Base-by-base conservation (phyloP, 148 eudicot genomes). In the Spergularia bocconei region DNA sequence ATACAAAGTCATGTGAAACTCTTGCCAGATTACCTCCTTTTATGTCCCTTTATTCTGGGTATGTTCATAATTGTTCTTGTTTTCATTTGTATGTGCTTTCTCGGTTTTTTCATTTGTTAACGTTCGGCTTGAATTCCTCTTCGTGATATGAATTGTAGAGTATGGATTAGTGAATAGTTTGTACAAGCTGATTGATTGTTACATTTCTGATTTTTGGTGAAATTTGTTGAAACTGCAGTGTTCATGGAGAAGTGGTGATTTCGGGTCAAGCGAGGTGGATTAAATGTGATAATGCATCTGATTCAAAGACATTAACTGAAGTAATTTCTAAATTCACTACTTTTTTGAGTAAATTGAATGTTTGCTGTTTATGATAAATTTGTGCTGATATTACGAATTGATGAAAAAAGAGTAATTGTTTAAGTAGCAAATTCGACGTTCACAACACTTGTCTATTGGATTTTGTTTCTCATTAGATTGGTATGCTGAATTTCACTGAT, bases 181-280 rank as follows among this genome's bases (percentile, higher is more conserved):
- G 19, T 33, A 11, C 6, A 54, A 20, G 23, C 16, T 39, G 38
- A 14, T 51, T 36, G 21, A 72, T 44, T 0, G 16, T n/a, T 41
- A 19, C n/a, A 29, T 2, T 29, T 29, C 3, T 29, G 36, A 29
- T 29, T 29, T 29, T 29, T 29, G 0, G 36, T 2, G 50, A 75
- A 21, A 41, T 16, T 44, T 10, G 13, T 61, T 79, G 36, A 9
- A n/a, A 66, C 15, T 74, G 55, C 86, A 93, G 98, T 86, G 63
- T 90, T 76, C 94, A 91, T 87, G 98, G 95, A 19, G 93, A 93
- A 74, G 91, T 85, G 14, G 89, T 89, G 78, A 77, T 87, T 48
- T 88, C 91, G 65, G 71, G 77, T 54, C 88, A 85, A 78, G 74
- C 93, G 33, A 84, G 75, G 67, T 93, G 98, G 98, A 36, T 82